A percentile compares a stretch with the other conserved stretches of the same genome.
These are phyloP conservation scores for Blastobotrys aristatus DNA, from an alignment of 1,139 yeast genomes.

Conservation along the genomic window DNA sequence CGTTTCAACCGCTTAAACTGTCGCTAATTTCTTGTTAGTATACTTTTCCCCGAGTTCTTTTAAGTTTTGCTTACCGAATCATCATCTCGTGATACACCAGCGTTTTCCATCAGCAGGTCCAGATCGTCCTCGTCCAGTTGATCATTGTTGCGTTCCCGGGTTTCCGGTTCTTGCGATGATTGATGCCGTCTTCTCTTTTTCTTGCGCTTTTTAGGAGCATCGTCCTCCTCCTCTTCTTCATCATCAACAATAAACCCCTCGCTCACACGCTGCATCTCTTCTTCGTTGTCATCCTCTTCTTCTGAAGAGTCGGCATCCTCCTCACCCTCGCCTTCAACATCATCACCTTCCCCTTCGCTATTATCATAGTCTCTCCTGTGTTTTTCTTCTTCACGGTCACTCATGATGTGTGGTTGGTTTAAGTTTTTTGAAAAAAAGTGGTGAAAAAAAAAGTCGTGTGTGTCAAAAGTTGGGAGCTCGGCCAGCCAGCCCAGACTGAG, in stretches of 20 bases:
- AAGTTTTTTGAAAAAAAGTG: background rate
- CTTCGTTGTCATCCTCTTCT: constrained; percentile 41
- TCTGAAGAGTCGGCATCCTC: constrained; percentile 35
- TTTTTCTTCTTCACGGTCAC: constrained; percentile 20
- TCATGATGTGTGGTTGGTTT: constrained; percentile 12
- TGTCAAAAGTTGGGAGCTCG: no score
- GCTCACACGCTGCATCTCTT: constrained; percentile 51
- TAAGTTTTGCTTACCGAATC: constrained; percentile 17
- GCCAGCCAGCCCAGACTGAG: no score
- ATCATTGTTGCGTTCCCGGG: constrained; percentile 44
- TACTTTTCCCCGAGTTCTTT: background rate
- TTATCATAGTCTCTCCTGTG: constrained; percentile 22
- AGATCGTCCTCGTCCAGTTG: constrained; percentile 92
- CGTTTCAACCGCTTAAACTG: constrained; percentile 80
- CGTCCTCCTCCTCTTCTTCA: constrained; percentile 49
- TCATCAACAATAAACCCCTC: constrained; percentile 95
- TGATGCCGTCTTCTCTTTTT: constrained; percentile 23
- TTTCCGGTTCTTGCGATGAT: constrained; percentile 10
- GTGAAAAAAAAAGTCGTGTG: background rate
- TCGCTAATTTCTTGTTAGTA: constrained; percentile 25
- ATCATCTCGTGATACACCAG: constrained; percentile 52
- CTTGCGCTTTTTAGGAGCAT: constrained; percentile 22
- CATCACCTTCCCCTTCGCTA: constrained; percentile 24
- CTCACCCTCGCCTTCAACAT: constrained; percentile 19
- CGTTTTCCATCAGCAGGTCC: constrained; percentile 83